A percentile compares a stretch with the other conserved stretches of the same genome.
phyloP scores from a whole-genome alignment of 306 rosid species.

The Lotus japonicus region DNA sequence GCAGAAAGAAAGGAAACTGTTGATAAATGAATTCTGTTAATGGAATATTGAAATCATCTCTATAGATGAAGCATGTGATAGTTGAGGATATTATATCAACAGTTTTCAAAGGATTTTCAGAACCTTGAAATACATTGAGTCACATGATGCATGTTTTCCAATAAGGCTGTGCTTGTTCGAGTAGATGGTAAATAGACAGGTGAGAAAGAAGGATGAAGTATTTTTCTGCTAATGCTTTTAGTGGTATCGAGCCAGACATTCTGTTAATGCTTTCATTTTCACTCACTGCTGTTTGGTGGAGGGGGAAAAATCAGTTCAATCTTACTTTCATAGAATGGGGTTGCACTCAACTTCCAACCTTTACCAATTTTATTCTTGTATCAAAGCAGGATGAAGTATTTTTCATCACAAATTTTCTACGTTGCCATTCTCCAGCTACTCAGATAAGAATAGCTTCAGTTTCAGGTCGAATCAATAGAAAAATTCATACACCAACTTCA shows the following conservation, averaged over 20 bases:
- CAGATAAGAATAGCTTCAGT: neutral
- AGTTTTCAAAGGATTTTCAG: neutral
- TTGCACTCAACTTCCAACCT: neutral
- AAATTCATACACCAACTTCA: neutral
- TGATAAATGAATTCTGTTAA: neutral
- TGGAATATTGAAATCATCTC: neutral
- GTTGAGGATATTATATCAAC: neutral
- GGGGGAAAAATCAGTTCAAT: neutral
- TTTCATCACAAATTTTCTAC: neutral
- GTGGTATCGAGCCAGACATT: too few species aligned
- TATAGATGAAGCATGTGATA: neutral
- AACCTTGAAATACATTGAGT: too few species aligned
- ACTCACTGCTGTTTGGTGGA: neutral
- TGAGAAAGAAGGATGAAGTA: neutral
- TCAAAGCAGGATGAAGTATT: neutral
- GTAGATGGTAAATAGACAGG: neutral
- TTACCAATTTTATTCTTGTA: neutral
- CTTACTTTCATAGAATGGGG: neutral
- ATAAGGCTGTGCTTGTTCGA: neutral
- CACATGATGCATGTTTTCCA: neutral
- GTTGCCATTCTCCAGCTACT: neutral
- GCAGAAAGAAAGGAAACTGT: neutral
- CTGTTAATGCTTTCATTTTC: neutral
- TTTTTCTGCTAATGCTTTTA: too few species aligned
- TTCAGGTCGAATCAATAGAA: neutral